Conservation (phyloP, 495 filamentous ascomycete species). For the Penicillium argentinense region DNA sequence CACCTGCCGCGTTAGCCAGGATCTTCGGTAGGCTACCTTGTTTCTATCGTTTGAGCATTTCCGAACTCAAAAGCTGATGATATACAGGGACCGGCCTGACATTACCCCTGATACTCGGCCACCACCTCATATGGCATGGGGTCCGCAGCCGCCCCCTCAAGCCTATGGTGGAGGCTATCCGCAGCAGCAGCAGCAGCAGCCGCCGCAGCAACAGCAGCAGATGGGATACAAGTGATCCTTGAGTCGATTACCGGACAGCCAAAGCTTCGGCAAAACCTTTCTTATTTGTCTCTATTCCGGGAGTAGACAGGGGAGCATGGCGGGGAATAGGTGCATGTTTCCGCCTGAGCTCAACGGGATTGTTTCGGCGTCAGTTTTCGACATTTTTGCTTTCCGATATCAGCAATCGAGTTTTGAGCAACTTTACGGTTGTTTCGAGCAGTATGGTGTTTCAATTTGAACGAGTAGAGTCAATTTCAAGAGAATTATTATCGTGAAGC, state of each 20-base stretch:
- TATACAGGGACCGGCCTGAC: constrained; percentile 41
- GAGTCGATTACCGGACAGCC: too few relatives aligned
- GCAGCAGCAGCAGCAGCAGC: constrained; percentile 5
- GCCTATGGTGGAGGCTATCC: constrained; percentile 16
- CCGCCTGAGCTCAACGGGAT: too few relatives aligned
- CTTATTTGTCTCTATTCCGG: too few relatives aligned
- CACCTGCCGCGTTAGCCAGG: constrained; percentile 55
- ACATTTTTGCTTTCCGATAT: too few relatives aligned
- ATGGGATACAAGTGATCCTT: constrained; percentile 16
- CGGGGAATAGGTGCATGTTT: too few relatives aligned
- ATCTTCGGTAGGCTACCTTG: constrained; percentile 42
- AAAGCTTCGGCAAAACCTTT: too few relatives aligned
- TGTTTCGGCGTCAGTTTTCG: too few relatives aligned
- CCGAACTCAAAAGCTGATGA: constrained; percentile 10
- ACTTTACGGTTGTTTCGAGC: too few relatives aligned
- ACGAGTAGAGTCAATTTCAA: not conserved
- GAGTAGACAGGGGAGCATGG: too few relatives aligned
- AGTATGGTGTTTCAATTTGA: too few relatives aligned
- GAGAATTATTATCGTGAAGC: not conserved
- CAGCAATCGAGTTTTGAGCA: too few relatives aligned
- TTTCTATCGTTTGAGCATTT: not conserved
- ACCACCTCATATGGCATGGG: constrained; percentile 25
- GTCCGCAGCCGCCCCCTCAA: constrained; percentile 21
- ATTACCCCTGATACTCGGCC: constrained; percentile 45
- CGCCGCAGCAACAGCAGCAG: constrained; percentile 5